These are phyloP conservation scores for Sporobolomyces pararoseus DNA, from an alignment of 768 basidiomycete genomes.

Conservation along the genomic window DNA sequence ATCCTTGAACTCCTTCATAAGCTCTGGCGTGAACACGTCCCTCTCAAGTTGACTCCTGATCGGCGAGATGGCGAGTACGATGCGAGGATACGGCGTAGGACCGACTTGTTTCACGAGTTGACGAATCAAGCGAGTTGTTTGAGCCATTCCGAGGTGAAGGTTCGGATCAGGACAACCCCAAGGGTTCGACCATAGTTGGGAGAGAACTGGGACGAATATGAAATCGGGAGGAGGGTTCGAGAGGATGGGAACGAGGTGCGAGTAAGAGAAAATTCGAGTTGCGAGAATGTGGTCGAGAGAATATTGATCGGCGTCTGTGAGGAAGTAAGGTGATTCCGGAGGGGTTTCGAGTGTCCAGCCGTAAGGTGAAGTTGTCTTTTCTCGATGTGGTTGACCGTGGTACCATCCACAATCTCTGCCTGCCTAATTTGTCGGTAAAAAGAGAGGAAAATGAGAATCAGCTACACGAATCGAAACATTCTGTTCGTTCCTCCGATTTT, in stretches of 20 bases:
- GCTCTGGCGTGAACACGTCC: slow-evolving; percentile 16
- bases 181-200: slow-evolving; percentile 25
- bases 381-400: slow-evolving; percentile 16
- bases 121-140: slow-evolving; percentile 9
- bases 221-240: slow-evolving; percentile 17
- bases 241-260: slow-evolving; percentile 15
- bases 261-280: slow-evolving; percentile 19
- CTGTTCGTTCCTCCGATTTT: too few species aligned
- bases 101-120: slow-evolving; percentile 8
- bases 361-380: slow-evolving; percentile 6
- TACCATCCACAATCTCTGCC: slow-evolving; percentile 9
- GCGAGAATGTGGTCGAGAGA: slow-evolving; percentile 30
- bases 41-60: slow-evolving; percentile 26
- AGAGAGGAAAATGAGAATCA: too few species aligned
- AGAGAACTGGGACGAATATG: slow-evolving; percentile 27
- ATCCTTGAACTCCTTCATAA: slow-evolving; percentile 31
- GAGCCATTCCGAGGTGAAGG: slow-evolving; percentile 3
- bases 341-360: slow-evolving; percentile 5
- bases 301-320: slow-evolving; percentile 20
- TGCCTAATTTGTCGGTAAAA: neutral
- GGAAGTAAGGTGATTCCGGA: slow-evolving; percentile 19
- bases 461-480: too few species aligned
- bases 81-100: slow-evolving; percentile 8
- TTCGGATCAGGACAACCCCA: slow-evolving; percentile 17
- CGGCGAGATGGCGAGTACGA: slow-evolving; percentile 21